Conservation (phyloP, 352 stramenopile genomes). For the Phytophthora macrochlamydospora region DNA sequence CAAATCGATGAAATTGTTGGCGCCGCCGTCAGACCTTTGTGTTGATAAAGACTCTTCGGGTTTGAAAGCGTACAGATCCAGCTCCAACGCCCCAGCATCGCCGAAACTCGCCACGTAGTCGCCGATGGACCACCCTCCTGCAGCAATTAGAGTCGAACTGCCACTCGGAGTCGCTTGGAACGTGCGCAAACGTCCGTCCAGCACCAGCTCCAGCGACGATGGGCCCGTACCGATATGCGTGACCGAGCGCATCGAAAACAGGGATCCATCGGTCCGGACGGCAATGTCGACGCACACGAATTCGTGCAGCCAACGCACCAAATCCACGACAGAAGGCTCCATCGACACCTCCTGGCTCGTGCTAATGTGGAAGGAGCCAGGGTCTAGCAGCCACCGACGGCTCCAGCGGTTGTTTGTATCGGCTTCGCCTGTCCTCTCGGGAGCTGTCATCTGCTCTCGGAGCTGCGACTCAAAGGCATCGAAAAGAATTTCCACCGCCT, state of each 20-base stretch:
- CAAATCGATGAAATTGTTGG: not conserved
- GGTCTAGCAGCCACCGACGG: slow-evolving; percentile 19
- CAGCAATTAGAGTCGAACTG: slow-evolving; percentile 2
- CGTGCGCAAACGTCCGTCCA: slow-evolving; percentile 1
- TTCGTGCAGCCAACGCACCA: slow-evolving; percentile 7
- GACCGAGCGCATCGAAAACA: slow-evolving; percentile 11
- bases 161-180: slow-evolving; percentile 9
- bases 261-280: slow-evolving; percentile 10
- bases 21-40: not conserved
- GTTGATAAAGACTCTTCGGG: not conserved
- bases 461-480: slow-evolving; percentile 10
- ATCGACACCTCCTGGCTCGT: not conserved
- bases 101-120: slow-evolving; percentile 1
- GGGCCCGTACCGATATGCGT: not conserved
- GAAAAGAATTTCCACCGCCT: slow-evolving; percentile 7
- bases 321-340: slow-evolving; percentile 2
- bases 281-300: slow-evolving; percentile 20
- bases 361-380: slow-evolving; percentile 12
- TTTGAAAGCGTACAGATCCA: slow-evolving; percentile 5
- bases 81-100: not conserved
- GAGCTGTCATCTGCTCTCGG: slow-evolving; percentile 2
- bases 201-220: slow-evolving; percentile 16
- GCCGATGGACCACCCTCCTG: slow-evolving; percentile 2
- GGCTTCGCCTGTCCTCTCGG: not conserved
- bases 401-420: slow-evolving; percentile 12